A percentile compares a stretch with the other conserved stretches of the same genome.
Evolutionary conservation across 2,329 filamentous ascomycete species (phyloP).

Genomic region (Microdochium nivale): DNA sequence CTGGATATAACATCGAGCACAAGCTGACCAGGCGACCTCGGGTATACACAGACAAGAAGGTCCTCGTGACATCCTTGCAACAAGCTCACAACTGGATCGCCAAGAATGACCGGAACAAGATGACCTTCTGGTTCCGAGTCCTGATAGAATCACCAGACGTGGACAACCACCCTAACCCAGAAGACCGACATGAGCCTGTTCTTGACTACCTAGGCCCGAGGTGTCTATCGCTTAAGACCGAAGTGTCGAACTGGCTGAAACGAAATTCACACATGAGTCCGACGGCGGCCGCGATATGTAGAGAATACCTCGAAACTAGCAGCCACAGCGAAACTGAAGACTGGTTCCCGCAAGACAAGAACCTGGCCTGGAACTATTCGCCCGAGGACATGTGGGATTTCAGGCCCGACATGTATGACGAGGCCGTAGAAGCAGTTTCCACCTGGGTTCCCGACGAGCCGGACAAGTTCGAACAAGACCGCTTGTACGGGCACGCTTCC

Average conservation of each 20-base stretch:
- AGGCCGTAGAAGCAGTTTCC: slow-evolving; percentile 33
- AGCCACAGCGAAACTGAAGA: slow-evolving; percentile 40
- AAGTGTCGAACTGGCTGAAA: slow-evolving; percentile 55
- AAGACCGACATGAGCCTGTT: slow-evolving; percentile 41
- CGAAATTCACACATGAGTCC: slow-evolving; percentile 51
- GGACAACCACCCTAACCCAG: slow-evolving; percentile 38
- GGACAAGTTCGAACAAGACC: slow-evolving; percentile 52
- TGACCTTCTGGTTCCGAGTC: slow-evolving; percentile 60
- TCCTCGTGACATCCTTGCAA: slow-evolving; percentile 57
- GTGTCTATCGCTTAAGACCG: slow-evolving; percentile 47
- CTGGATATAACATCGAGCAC: neutral
- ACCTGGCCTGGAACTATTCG: slow-evolving; percentile 48
- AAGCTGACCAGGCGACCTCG: slow-evolving; percentile 9
- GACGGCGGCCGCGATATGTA: slow-evolving; percentile 43
- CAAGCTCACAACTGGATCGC: slow-evolving; percentile 63
- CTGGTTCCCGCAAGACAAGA: slow-evolving; percentile 37
- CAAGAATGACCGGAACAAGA: slow-evolving; percentile 61
- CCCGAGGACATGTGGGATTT: slow-evolving; percentile 20
- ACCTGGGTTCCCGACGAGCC: slow-evolving; percentile 42
- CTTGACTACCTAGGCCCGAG: slow-evolving; percentile 44
- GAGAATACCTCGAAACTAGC: slow-evolving; percentile 43
- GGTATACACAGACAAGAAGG: slow-evolving; percentile 46
- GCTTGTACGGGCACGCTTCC: slow-evolving; percentile 50
- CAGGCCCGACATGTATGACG: slow-evolving; percentile 21
- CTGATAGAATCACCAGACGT: slow-evolving; percentile 43